phyloP scores from a whole-genome alignment of 1,284 basidiomycete genomes.

The Sparassis latifolia region DNA sequence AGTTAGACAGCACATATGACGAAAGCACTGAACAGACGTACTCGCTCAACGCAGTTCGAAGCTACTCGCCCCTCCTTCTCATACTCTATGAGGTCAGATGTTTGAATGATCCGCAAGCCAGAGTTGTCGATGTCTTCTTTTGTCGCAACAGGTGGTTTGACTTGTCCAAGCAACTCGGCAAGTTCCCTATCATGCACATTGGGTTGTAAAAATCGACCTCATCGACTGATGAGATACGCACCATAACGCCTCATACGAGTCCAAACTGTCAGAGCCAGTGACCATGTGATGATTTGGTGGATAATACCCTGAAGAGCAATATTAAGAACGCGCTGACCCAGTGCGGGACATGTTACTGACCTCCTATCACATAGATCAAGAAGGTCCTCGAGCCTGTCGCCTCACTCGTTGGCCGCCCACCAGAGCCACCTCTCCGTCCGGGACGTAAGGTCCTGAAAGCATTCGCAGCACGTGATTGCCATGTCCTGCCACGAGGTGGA shows the following conservation, averaged over 20 bases:
- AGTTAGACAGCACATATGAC: not conserved
- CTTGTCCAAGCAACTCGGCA: conserved; percentile 70
- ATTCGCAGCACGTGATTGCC: conserved; percentile 37
- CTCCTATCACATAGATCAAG: conserved; percentile 78
- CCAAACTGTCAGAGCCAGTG: conserved; percentile 67
- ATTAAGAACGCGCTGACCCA: too few relatives aligned
- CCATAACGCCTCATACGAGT: conserved; percentile 74
- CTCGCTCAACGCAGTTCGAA: conserved; percentile 72
- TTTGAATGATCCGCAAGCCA: conserved; percentile 67
- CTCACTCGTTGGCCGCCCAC: conserved; percentile 22
- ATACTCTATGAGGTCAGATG: conserved; percentile 43
- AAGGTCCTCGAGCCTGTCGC: conserved; percentile 60
- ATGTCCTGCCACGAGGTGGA: conserved; percentile 23
- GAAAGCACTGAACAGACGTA: conserved; percentile 23
- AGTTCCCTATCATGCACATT: conserved; percentile 46
- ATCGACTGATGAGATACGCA: conserved; percentile 22
- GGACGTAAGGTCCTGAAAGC: conserved; percentile 50
- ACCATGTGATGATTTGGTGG: conserved; percentile 82
- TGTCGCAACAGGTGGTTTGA: conserved; percentile 73
- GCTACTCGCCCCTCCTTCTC: conserved; percentile 58
- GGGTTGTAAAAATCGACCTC: too few relatives aligned
- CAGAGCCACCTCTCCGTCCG: conserved; percentile 28
- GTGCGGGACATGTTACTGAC: conserved; percentile 27
- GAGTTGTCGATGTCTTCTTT: conserved; percentile 79
- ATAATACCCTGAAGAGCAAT: conserved; percentile 59